Evolutionary conservation across 129 eudicot genomes (phyloP).

Genomic region (Ambrosia trifida): DNA sequence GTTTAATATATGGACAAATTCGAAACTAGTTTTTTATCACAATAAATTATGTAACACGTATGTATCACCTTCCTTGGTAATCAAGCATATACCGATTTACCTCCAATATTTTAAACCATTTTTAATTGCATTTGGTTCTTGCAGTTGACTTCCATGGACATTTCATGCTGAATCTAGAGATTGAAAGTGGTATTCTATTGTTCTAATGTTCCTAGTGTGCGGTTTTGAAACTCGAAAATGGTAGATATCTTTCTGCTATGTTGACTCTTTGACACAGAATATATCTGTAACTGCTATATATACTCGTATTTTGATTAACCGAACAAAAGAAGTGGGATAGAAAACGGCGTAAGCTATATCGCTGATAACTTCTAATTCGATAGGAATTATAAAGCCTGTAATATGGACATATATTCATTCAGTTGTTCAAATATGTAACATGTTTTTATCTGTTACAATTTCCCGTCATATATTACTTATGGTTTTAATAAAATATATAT

Average conservation of each 20-base stretch:
- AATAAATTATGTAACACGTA: not conserved
- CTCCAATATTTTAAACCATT: too few species aligned
- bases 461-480: not conserved
- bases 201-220: not conserved
- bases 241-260: constrained; percentile 1
- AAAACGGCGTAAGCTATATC: too few species aligned
- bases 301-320: too few species aligned
- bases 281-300: too few species aligned
- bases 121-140: not conserved
- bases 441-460: too few species aligned
- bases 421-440: too few species aligned
- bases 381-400: too few species aligned
- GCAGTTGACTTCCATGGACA: not conserved
- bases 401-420: too few species aligned
- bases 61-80: not conserved
- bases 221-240: not conserved
- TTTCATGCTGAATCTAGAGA: not conserved
- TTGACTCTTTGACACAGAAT: not conserved
- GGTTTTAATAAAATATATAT: not conserved
- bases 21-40: not conserved
- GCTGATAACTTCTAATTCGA: too few species aligned
- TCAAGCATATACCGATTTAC: not conserved
- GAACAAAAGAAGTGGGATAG: too few species aligned
- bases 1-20: not conserved
- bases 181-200: not conserved